Conservation (phyloP, 225 moss, liverwort and hornwort genomes). For the Pseudoscleropodium purum region DNA sequence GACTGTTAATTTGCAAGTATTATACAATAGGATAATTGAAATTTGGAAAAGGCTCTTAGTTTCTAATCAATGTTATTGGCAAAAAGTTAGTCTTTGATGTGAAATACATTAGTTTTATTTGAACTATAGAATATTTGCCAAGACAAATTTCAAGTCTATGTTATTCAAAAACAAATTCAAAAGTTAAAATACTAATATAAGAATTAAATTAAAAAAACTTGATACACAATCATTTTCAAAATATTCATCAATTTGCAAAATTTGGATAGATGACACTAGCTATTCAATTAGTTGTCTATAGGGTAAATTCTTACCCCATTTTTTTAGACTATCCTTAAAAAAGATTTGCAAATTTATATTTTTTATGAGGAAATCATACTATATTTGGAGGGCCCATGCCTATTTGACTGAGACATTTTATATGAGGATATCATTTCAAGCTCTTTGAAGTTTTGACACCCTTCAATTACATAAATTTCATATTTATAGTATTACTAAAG, state of each 20-base stretch:
- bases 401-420: too few relatives aligned
- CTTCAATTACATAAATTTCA: too few relatives aligned
- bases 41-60: not conserved
- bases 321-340: too few relatives aligned
- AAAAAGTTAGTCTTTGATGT: not conserved
- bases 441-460: too few relatives aligned
- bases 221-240: not conserved
- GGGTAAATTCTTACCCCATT: too few relatives aligned
- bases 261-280: too few relatives aligned
- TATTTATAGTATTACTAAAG: too few relatives aligned
- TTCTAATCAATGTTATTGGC: not conserved
- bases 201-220: not conserved
- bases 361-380: accelerated
- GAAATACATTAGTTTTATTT: not conserved
- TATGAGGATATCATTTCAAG: too few relatives aligned
- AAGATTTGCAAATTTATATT: too few relatives aligned
- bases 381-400: too few relatives aligned
- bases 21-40: not conserved
- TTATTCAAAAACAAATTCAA: not conserved
- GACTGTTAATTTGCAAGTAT: not conserved
- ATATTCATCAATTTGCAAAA: not conserved
- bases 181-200: not conserved
- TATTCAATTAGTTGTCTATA: too few relatives aligned
- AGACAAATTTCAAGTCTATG: not conserved
- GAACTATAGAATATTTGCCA: accelerated